Evolutionary conservation across 495 filamentous ascomycete genomes (phyloP).

Genomic region (Jackrogersella multiformis): DNA sequence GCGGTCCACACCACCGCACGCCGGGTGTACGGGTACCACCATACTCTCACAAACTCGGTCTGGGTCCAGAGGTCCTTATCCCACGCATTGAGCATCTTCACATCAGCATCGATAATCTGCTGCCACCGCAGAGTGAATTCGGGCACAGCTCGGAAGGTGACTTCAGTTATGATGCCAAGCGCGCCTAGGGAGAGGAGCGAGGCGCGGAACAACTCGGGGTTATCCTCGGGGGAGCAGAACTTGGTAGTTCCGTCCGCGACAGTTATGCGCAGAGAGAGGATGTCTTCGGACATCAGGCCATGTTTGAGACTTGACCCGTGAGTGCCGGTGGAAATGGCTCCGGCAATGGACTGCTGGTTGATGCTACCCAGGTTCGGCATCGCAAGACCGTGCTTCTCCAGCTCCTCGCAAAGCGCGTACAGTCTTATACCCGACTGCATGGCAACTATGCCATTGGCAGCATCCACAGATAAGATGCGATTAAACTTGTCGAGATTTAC

Average conservation of each 20-base stretch:
- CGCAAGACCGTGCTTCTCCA: constrained; percentile 77
- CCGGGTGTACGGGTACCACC: constrained; percentile 96
- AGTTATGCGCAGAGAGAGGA: constrained; percentile 78
- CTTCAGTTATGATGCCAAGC: constrained; percentile 87
- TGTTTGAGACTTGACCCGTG: constrained; percentile 88
- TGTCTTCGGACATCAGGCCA: constrained; percentile 81
- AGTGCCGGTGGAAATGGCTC: constrained; percentile 90
- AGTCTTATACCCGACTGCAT: constrained; percentile 89
- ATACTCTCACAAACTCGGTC: constrained; percentile 88
- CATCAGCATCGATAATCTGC: constrained; percentile 77
- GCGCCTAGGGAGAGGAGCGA: constrained; percentile 88
- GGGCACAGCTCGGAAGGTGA: constrained; percentile 81
- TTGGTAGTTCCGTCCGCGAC: constrained; percentile 81
- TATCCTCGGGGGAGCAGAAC: constrained; percentile 74
- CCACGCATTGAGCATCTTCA: constrained; percentile 76
- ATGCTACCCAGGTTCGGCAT: constrained; percentile 94
- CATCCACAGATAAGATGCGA: constrained; percentile 73
- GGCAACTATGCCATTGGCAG: constrained; percentile 68
- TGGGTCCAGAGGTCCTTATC: constrained; percentile 78
- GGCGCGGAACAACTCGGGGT: constrained; percentile 84
- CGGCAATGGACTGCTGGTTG: constrained; percentile 90
- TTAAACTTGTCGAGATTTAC: constrained; percentile 89
- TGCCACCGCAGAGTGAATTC: constrained; percentile 84
- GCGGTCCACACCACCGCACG: constrained; percentile 89
- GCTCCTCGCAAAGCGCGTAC: constrained; percentile 69